Base-by-base conservation (phyloP, 1,139 yeast species). In the Candida buenavistaensis region DNA sequence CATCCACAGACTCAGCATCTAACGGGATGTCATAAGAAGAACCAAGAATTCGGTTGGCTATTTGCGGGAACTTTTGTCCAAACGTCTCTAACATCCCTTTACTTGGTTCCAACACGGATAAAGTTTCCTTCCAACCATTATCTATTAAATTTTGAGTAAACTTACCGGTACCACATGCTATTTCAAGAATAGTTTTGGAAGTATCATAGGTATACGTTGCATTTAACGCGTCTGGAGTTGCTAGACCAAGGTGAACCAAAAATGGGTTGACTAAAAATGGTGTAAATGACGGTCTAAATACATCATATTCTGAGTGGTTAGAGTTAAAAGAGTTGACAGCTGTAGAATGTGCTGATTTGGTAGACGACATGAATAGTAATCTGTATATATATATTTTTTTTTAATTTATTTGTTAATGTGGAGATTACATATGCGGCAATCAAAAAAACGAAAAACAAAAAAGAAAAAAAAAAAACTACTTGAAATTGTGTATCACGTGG, bases 151-250 rank as follows among this genome's bases (percentile, higher is more conserved):
- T 59, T 23, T 55, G 57, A 6, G 87, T 80, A 59, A 80, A 80
- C 45, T 79, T 80, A 3, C 86, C 86, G 0, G 86, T 80, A 0
- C 87, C 87, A 11, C 78, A 72, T 1, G 83, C 87, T 20, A 80
- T 51, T 41, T 80, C 87, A 20, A 80, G 54, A 10, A 80, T 55
- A 9, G 37, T 46, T 35, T 62, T 66, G 9, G 53, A 44, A 13
- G 55, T 57, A 12, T 45, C 29, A 39, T 44, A 52, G 2, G 37
- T 31, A 22, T 45, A 51, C 3, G 37, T 25, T 3, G 12, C 22
- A 11, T 37, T 38, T 6, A 7, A 17, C 19, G 34, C 24, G 16
- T 23, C 35, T 4, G 29, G 13, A 1, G 47, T 35, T 4, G 53
- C 47, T 14, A 78, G 50, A 0, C 54, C 57, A 23, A 75, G 52